Conservation (phyloP, 257 asterid species). For the Fraxinus anomala region DNA sequence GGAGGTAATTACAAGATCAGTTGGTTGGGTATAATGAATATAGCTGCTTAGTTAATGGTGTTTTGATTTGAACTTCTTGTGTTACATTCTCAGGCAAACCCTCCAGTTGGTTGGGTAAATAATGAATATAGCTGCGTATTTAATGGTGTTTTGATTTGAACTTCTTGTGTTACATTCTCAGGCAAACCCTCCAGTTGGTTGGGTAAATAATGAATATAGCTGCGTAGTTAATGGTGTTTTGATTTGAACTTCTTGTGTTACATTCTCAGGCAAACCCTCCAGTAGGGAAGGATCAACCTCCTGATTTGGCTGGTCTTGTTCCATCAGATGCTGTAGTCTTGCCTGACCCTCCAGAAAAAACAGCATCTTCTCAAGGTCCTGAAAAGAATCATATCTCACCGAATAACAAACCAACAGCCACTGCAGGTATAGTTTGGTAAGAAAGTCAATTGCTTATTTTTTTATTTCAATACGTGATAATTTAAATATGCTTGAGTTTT, state of each 20-base stretch:
- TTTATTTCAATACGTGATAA: not conserved
- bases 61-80: slow-evolving; percentile 18
- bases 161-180: slow-evolving; percentile 29
- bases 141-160: slow-evolving; percentile 18
- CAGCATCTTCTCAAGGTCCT: slow-evolving; percentile 39
- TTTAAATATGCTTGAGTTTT: not conserved
- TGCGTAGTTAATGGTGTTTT: slow-evolving; percentile 8
- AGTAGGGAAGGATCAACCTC: slow-evolving; percentile 96
- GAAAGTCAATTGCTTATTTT: not conserved
- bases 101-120: slow-evolving; percentile 44
- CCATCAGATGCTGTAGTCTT: slow-evolving; percentile 62
- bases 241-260: slow-evolving; percentile 20
- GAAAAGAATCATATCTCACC: slow-evolving; percentile 37
- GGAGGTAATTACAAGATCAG: slow-evolving; percentile 58
- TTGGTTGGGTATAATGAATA: slow-evolving; percentile 7
- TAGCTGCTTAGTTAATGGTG: slow-evolving; percentile 7
- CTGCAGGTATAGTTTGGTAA: slow-evolving; percentile 41
- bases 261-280: slow-evolving; percentile 70
- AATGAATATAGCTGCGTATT: not conserved
- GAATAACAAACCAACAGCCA: slow-evolving; percentile 38
- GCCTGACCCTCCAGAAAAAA: slow-evolving; percentile 40
- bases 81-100: slow-evolving; percentile 59
- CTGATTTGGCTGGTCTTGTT: slow-evolving; percentile 82
- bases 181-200: slow-evolving; percentile 72
- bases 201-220: not conserved